Conservation (phyloP, 371 early-diverging fungal genomes). For the Saksenaea oblongispora region DNA sequence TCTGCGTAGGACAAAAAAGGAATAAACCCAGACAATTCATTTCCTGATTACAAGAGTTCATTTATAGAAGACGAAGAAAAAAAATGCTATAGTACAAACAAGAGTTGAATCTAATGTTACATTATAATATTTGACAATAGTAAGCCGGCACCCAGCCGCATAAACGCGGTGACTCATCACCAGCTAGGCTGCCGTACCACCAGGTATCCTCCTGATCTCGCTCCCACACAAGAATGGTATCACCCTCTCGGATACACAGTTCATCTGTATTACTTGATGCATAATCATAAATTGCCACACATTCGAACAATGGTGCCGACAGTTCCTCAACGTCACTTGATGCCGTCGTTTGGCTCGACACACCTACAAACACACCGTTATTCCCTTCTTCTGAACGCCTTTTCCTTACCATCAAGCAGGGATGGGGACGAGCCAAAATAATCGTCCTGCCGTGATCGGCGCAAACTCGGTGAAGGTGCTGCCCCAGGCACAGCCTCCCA, state of each 20-base stretch:
- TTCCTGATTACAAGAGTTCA: not conserved
- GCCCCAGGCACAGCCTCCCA: slow-evolving; percentile 13
- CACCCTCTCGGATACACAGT: slow-evolving; percentile 13
- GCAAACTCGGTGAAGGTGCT: not conserved
- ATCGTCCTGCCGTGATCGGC: not conserved
- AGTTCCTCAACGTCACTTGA: not conserved
- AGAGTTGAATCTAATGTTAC: not conserved
- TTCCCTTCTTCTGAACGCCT: too few relatives aligned
- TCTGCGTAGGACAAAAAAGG: not conserved
- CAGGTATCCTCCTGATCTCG: slow-evolving; percentile 14
- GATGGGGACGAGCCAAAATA: not conserved
- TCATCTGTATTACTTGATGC: slow-evolving; percentile 7
- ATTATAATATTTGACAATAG: slow-evolving; percentile 9
- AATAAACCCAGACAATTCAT: not conserved
- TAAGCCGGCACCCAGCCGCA: slow-evolving; percentile 14
- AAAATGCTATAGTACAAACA: not conserved
- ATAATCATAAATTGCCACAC: slow-evolving; percentile 15
- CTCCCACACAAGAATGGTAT: slow-evolving; percentile 14
- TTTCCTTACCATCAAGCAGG: not conserved
- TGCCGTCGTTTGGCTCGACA: too few relatives aligned
- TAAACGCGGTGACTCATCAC: not conserved
- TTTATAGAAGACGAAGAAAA: not conserved
- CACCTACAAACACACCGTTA: too few relatives aligned
- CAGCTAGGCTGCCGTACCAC: slow-evolving; percentile 13
- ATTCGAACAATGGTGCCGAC: slow-evolving; percentile 7